Conservation (phyloP, 75 land plant species). For the Selaginella moellendorffii region DNA sequence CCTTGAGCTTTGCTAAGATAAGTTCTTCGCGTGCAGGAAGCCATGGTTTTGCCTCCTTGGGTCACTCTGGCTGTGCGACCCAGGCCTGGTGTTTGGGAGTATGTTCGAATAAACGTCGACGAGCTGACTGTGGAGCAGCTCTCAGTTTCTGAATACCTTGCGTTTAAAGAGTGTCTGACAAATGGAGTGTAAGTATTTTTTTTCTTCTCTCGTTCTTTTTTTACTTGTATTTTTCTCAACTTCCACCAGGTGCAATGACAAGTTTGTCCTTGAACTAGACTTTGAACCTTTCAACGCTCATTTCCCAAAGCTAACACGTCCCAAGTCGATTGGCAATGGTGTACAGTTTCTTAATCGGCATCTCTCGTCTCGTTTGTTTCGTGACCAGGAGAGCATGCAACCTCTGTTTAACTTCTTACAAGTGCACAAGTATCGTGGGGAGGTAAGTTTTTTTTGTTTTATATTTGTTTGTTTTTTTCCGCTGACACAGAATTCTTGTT, state of each 20-base stretch:
- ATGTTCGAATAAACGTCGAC: conserved; percentile 54
- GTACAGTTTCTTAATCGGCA: conserved; percentile 42
- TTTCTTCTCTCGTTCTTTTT: background rate
- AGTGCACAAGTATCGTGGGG: conserved; percentile 40
- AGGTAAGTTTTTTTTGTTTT: conserved; percentile 29
- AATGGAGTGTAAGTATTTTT: conserved; percentile 34
- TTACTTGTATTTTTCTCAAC: background rate
- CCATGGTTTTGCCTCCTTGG: conserved; percentile 62
- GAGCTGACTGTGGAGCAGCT: conserved; percentile 48
- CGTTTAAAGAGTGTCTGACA: conserved; percentile 53
- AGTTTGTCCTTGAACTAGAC: conserved; percentile 70
- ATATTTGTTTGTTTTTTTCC: background rate
- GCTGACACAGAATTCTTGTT: background rate
- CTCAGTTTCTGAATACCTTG: conserved; percentile 47
- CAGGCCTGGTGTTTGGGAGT: conserved; percentile 77
- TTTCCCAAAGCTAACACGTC: conserved; percentile 43
- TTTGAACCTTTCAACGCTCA: conserved; percentile 56
- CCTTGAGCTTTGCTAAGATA: background rate
- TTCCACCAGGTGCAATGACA: conserved; percentile 22
- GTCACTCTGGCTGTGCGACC: conserved; percentile 70
- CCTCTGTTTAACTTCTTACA: conserved; percentile 52
- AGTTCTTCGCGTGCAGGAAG: conserved; percentile 46
- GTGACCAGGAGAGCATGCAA: conserved; percentile 29
- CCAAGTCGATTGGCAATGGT: conserved; percentile 80
- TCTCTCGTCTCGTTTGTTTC: conserved; percentile 37